Evolutionary conservation across 1,139 yeast species (phyloP), one percentile per base, ranked within the genome.

Genomic region (Insectozyma bohioensis): DNA sequence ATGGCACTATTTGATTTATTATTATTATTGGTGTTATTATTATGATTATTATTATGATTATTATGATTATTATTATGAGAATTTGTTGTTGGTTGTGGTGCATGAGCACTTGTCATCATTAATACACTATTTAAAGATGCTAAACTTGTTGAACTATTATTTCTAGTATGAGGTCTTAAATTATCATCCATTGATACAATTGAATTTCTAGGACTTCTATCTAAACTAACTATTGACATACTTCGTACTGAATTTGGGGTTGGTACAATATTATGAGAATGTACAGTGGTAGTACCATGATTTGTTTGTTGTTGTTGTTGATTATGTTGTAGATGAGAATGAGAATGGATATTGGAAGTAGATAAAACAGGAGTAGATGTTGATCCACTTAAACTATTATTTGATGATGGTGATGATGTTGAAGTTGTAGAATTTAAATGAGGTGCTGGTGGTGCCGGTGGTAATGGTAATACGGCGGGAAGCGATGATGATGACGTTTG

Each of bases 131-230:
- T 9, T 20, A 53, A 34, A 14, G 58, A 52, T 8, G 46, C 54
- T 25, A 65, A 47, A 39, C 68, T 61, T 15, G 58, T 47, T 26
- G 48, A 46, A 38, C 68, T 59, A 39, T 63, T 63, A 38, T 61
- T 64, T 26, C 71, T 44, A 1, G 66, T 56, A 11, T 56, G 54
- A 13, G 56, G 51, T 23, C 49, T 40, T 32, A 48, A 41, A 33
- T 47, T 47, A 32, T 67, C 73, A 36, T 67, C 74, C 2, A 61
- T 49, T 8, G 70, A 63, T 4, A 65, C 66, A 10, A 68, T 67
- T 28, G 71, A 65, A 42, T 67, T 67, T 29, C 73, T 50, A 2
- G 73, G 72, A 42, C 65, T 58, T 27, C 36, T 19, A 30, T 61
- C 72, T 24, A 66, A 45, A 42, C 68, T 61, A 11, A 61, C 63